Evolutionary conservation across 805 yeast genomes (phyloP).

Genomic region (Saccharomyces mikatae): DNA sequence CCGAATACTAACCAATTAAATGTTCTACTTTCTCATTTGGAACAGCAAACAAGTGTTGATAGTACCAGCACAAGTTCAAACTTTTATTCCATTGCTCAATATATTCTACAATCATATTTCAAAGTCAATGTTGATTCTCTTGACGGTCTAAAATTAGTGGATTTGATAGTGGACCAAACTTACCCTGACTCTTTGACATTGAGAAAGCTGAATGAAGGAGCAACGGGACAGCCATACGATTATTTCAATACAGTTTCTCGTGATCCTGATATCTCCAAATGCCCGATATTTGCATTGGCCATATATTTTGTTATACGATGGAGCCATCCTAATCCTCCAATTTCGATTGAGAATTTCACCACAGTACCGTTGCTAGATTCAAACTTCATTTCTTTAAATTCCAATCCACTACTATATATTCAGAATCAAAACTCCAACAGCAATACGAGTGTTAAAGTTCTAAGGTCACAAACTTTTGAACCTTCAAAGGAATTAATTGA

Average conservation of each 20-base stretch:
- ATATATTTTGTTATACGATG: conserved; percentile 28
- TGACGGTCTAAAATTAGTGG: conserved; percentile 19
- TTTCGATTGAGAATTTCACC: conserved; percentile 18
- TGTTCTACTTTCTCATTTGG: conserved; percentile 13
- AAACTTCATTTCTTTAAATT: conserved; percentile 11
- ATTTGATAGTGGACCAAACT: conserved; percentile 30
- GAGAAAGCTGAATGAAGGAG: conserved; percentile 25
- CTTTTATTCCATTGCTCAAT: conserved; percentile 25
- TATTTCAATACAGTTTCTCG: conserved; percentile 30
- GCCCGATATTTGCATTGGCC: conserved; percentile 30
- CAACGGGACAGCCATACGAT: conserved; percentile 21
- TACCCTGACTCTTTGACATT: conserved; percentile 30
- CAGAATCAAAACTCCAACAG: conserved; percentile 7
- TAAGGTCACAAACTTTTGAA: conserved; percentile 16
- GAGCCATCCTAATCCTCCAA: conserved; percentile 22
- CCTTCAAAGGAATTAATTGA: conserved; percentile 19
- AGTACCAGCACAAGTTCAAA: conserved; percentile 15
- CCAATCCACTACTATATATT: conserved; percentile 3
- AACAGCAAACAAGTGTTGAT: conserved; percentile 12
- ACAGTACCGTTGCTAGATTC: conserved; percentile 18
- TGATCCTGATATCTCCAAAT: conserved; percentile 25
- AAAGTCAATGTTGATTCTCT: conserved; percentile 18
- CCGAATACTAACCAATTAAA: conserved; percentile 15
- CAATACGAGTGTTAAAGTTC: conserved; percentile 6
- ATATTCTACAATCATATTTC: conserved; percentile 26